These are phyloP conservation scores for Lasiosphaeris hirsuta DNA, from an alignment of 495 filamentous ascomycete genomes.

Conservation along the genomic window DNA sequence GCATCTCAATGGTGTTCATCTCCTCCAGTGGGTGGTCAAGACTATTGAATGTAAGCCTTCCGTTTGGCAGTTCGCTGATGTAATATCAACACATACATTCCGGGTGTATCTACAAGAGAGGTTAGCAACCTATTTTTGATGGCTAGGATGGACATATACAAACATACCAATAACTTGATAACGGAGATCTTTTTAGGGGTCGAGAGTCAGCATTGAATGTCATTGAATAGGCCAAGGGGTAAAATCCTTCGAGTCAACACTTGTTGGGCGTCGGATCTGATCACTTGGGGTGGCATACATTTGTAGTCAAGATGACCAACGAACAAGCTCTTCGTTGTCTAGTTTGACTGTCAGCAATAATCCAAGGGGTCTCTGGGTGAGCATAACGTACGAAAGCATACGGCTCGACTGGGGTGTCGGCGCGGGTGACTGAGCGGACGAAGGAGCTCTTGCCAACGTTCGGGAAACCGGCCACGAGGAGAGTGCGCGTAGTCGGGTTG, in stretches of 20 bases:
- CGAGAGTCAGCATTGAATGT: background rate
- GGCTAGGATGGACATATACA: too few relatives aligned
- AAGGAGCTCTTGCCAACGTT: conserved; percentile 98
- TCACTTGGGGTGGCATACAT: conserved; percentile 45
- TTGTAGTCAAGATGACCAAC: conserved; percentile 99
- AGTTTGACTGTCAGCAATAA: conserved; percentile 4
- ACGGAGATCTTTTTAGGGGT: conserved; percentile 24
- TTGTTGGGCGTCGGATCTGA: too few relatives aligned
- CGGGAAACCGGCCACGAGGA: conserved; percentile 94
- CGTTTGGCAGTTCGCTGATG: background rate
- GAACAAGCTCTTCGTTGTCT: conserved; percentile 92
- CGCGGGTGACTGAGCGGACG: conserved; percentile 82
- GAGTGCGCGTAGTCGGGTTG: conserved; percentile 91
- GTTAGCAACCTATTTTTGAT: too few relatives aligned
- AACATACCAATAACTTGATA: conserved; percentile 46
- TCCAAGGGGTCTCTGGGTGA: background rate
- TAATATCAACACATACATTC: conserved; percentile 51
- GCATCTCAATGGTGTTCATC: conserved; percentile 99
- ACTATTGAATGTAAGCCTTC: conserved; percentile 16
- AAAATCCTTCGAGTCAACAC: conserved; percentile 33
- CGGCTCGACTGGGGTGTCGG: conserved; percentile 96
- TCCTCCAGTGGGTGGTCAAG: conserved; percentile 96
- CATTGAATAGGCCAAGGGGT: background rate
- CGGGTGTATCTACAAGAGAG: conserved; percentile 62
- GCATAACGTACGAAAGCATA: conserved; percentile 73